phyloP scores from a whole-genome alignment of 129 eudicot species.

The Flaveria bidentis region DNA sequence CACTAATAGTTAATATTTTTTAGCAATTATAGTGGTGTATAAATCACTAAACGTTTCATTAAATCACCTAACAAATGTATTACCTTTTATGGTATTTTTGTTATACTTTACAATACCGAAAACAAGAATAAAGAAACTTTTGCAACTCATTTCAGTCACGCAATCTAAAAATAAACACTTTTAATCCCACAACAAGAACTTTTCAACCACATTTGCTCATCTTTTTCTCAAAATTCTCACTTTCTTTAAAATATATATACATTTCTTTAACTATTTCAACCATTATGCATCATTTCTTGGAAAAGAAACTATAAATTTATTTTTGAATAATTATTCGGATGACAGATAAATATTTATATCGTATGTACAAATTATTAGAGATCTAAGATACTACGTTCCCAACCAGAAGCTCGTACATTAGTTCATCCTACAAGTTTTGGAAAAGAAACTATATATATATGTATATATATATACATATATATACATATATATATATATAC shows the following conservation, averaged over 20 bases:
- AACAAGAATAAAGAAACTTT: constrained; percentile 22
- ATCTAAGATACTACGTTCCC: no score
- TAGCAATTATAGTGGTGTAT: not conserved
- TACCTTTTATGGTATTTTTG: not conserved
- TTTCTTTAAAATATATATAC: not conserved
- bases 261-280: not conserved
- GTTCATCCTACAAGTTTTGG: rapidly evolving
- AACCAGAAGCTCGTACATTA: no score
- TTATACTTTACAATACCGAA: not conserved
- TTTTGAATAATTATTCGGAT: no score
- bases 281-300: not conserved
- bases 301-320: no score
- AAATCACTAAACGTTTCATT: constrained; percentile 1
- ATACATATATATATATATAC: no score
- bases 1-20: no score
- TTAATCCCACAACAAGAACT: constrained; percentile 18
- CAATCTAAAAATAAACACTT: not conserved
- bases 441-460: no score
- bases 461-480: no score
- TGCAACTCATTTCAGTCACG: not conserved
- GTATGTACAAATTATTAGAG: no score
- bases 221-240: not conserved
- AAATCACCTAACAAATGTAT: not conserved
- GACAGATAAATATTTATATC: no score
- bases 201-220: constrained; percentile 12